A percentile compares a stretch with the other conserved stretches of the same genome.
These are phyloP conservation scores for Apiotrichum siamense DNA, from an alignment of 1,284 basidiomycete species.

Conservation along the genomic window DNA sequence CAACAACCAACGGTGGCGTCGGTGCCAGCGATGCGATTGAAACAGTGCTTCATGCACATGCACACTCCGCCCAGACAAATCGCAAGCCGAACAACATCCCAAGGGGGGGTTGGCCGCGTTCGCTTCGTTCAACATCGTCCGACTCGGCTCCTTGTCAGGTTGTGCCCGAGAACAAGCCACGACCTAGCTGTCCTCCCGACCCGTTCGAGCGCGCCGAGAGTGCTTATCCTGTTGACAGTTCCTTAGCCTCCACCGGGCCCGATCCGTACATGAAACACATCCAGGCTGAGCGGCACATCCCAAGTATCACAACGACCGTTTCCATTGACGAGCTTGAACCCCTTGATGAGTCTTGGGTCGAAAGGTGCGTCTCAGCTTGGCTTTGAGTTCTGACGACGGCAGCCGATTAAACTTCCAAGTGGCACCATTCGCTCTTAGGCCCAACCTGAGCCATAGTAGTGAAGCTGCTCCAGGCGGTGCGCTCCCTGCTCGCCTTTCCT, in stretches of 20 bases:
- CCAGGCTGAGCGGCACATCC: conserved; percentile 14
- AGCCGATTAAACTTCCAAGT: not conserved
- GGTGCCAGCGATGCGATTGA: no score
- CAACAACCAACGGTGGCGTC: not conserved
- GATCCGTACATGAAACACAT: conserved; percentile 14
- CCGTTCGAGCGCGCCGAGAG: conserved; percentile 28
- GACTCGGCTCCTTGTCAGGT: conserved; percentile 1
- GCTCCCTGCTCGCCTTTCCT: conserved; percentile 11
- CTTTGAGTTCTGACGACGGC: no score
- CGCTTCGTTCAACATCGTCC: conserved; percentile 4
- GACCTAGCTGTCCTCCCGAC: conserved; percentile 36
- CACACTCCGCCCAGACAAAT: no score
- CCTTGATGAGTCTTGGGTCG: conserved; percentile 7
- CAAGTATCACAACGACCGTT: not conserved
- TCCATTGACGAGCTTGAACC: conserved; percentile 4
- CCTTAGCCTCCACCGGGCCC: conserved; percentile 10
- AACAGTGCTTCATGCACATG: no score
- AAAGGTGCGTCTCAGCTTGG: not conserved
- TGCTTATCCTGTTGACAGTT: conserved; percentile 26
- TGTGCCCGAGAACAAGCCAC: conserved; percentile 13
- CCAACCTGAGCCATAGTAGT: not conserved
- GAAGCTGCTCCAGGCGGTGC: conserved; percentile 1
- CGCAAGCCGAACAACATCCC: no score
- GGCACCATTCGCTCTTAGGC: not conserved
- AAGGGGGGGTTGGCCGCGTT: conserved; percentile 8